Conservation (phyloP, 495 filamentous ascomycete species). For the Penicillium lividum region DNA sequence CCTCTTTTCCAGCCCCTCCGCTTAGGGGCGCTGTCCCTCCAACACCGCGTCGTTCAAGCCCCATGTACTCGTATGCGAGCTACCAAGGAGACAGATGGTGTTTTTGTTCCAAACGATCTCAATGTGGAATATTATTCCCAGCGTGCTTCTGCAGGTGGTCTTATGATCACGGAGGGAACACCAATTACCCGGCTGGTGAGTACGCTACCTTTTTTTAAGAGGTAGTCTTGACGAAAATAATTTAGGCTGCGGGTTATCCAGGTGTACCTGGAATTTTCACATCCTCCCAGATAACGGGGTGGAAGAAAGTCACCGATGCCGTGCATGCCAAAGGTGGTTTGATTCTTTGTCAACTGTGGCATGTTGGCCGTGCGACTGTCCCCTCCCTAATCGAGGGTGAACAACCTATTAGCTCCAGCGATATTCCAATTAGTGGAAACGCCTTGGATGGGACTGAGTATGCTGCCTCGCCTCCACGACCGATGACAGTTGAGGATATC, state of each 20-base stretch:
- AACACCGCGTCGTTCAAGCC: conserved; percentile 53
- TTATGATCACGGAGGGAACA: conserved; percentile 52
- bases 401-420: conserved; percentile 20
- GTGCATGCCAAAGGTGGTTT: conserved; percentile 53
- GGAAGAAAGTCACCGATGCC: conserved; percentile 52
- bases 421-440: conserved; percentile 28
- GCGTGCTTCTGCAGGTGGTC: conserved; percentile 45
- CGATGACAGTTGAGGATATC: conserved; percentile 48
- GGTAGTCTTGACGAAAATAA: neutral
- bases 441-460: conserved; percentile 32
- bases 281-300: conserved; percentile 44
- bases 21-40: conserved; percentile 45
- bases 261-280: conserved; percentile 52
- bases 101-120: conserved; percentile 41
- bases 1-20: conserved; percentile 55
- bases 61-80: conserved; percentile 56
- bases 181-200: conserved; percentile 34
- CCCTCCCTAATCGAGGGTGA: conserved; percentile 33
- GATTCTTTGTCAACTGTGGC: conserved; percentile 57
- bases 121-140: conserved; percentile 53
- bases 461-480: conserved; percentile 36
- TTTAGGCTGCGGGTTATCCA: conserved; percentile 39
- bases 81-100: conserved; percentile 37
- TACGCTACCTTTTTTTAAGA: neutral
- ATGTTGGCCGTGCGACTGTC: conserved; percentile 48